These are phyloP conservation scores for Fusarium torreyae DNA, from an alignment of 2,329 filamentous ascomycete genomes.

Conservation along the genomic window DNA sequence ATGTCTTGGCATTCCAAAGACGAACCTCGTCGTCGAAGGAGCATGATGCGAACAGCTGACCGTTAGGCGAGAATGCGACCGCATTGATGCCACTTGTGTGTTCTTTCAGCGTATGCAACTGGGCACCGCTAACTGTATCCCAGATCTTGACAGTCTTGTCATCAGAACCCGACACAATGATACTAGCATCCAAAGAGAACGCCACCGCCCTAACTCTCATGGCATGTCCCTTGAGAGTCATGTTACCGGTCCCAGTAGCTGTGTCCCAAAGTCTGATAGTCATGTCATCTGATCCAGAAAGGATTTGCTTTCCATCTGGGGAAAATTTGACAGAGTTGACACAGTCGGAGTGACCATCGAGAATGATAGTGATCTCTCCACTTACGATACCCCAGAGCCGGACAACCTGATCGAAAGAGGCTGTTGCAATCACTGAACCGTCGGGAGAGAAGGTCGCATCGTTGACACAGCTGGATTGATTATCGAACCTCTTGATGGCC, in stretches of 20 bases:
- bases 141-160: constrained; percentile 4
- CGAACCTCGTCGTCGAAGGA: constrained; percentile 3
- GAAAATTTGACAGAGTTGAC: constrained; percentile 5
- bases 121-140: background rate
- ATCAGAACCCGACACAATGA: constrained; percentile 1
- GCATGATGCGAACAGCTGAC: background rate
- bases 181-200: background rate
- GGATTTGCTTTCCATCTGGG: background rate
- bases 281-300: constrained; percentile 6
- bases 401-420: background rate
- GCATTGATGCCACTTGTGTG: constrained; percentile 7
- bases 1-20: background rate
- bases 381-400: background rate
- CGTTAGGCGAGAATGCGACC: background rate
- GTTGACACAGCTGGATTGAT: constrained; percentile 5
- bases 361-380: background rate
- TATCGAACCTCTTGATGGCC: background rate
- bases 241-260: background rate
- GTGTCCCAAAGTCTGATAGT: background rate
- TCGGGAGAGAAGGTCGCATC: constrained; percentile 1
- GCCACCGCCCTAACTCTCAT: background rate
- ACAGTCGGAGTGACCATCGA: background rate
- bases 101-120: background rate
- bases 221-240: background rate
- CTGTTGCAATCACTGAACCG: background rate